Conservation (phyloP, 306 rosid species). For the Cucumis sativus region Cucumber_9930_V3 NC_026655.2:23671001-23671500, state of each 20-base stretch:
- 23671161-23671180: constrained; percentile 77
- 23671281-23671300: background rate
- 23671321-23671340: background rate
- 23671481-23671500: background rate
- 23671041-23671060: constrained; percentile 74
- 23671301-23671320: background rate
- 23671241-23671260: constrained; percentile 27
- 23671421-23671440: background rate
- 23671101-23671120: constrained; percentile 95
- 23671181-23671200: constrained; percentile 53
- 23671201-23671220: constrained; percentile 92
- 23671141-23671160: constrained; percentile 72
- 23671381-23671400: background rate
- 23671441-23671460: background rate
- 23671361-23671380: background rate
- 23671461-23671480: background rate
- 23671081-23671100: constrained; percentile 78
- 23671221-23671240: constrained; percentile 74
- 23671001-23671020: constrained; percentile 3
- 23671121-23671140: constrained; percentile 84
- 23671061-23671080: constrained; percentile 81
- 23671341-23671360: background rate
- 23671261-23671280: background rate
- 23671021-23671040: constrained; percentile 17
- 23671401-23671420: background rate